Evolutionary conservation across 2,329 filamentous ascomycete genomes (phyloP).

Genomic region (Fusarium sp.): DNA sequence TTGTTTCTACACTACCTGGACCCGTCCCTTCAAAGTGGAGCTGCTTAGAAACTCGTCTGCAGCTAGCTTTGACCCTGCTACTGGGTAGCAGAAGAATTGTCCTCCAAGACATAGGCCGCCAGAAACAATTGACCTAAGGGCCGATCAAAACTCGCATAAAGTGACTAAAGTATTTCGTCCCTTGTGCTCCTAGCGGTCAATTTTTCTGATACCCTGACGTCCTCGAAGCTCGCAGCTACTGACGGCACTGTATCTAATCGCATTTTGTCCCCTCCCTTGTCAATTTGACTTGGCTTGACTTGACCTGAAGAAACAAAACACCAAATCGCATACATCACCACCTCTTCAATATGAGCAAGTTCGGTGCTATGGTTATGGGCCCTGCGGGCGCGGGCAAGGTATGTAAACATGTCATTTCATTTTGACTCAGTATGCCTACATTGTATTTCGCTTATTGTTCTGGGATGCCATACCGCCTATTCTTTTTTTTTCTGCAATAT

Average conservation of each 20-base stretch:
- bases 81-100: neutral
- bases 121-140: neutral
- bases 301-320: constrained; percentile 15
- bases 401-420: constrained; percentile 43
- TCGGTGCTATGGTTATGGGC: constrained; percentile 94
- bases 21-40: constrained; percentile 25
- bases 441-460: constrained; percentile 11
- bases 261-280: constrained; percentile 22
- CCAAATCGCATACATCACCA: constrained; percentile 23
- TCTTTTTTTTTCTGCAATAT: constrained; percentile 20
- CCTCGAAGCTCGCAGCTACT: constrained; percentile 13
- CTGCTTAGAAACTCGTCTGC: constrained; percentile 25
- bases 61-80: constrained; percentile 18
- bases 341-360: constrained; percentile 80
- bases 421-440: constrained; percentile 9
- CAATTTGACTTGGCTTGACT: constrained; percentile 1
- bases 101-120: neutral
- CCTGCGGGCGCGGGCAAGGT: constrained; percentile 95
- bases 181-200: neutral
- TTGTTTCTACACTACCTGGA: neutral
- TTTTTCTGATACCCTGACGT: neutral
- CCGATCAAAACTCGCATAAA: neutral
- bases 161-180: neutral
- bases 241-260: constrained; percentile 5
- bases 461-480: constrained; percentile 6